Percentiles rank a stretch among this genome's conserved stretches.
phyloP scores from a whole-genome alignment of 805 yeast genomes.

The Suhomyces prunicola region DNA sequence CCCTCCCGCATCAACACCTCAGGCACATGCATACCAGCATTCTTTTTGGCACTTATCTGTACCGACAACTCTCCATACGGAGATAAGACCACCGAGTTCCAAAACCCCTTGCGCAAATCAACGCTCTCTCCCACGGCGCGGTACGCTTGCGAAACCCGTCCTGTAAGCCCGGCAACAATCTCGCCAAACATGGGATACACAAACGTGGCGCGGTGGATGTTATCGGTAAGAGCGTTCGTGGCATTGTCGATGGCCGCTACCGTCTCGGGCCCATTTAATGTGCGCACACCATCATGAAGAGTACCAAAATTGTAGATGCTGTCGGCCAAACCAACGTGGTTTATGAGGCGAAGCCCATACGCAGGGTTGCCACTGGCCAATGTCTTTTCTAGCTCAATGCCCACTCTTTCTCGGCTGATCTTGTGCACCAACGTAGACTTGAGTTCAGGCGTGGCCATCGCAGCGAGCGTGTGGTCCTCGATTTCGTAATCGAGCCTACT shows the following conservation, averaged over 20 bases:
- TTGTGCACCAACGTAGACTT: constrained; percentile 60
- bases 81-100: constrained; percentile 48
- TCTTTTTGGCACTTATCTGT: constrained; percentile 37
- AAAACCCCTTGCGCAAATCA: constrained; percentile 29
- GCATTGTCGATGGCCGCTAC: constrained; percentile 15
- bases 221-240: constrained; percentile 11
- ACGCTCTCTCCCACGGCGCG: not conserved
- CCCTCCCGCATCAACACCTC: constrained; percentile 64
- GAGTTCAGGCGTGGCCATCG: constrained; percentile 63
- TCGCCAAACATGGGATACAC: constrained; percentile 17
- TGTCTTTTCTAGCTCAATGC: constrained; percentile 78
- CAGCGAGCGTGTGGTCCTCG: constrained; percentile 52
- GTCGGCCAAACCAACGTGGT: constrained; percentile 51
- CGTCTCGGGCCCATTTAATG: constrained; percentile 14
- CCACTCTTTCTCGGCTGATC: constrained; percentile 87
- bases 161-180: not conserved
- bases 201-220: constrained; percentile 21
- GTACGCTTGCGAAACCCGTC: constrained; percentile 1
- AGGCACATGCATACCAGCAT: constrained; percentile 36
- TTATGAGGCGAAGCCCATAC: constrained; percentile 60
- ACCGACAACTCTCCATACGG: constrained; percentile 46
- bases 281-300: constrained; percentile 13
- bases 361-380: constrained; percentile 60
- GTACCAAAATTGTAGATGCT: constrained; percentile 50
- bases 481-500: constrained; percentile 68